Percentiles rank a stretch among this genome's conserved stretches.
phyloP scores from a whole-genome alignment of 2,329 filamentous ascomycete genomes.

The Aspergillus spinulosporus region DNA sequence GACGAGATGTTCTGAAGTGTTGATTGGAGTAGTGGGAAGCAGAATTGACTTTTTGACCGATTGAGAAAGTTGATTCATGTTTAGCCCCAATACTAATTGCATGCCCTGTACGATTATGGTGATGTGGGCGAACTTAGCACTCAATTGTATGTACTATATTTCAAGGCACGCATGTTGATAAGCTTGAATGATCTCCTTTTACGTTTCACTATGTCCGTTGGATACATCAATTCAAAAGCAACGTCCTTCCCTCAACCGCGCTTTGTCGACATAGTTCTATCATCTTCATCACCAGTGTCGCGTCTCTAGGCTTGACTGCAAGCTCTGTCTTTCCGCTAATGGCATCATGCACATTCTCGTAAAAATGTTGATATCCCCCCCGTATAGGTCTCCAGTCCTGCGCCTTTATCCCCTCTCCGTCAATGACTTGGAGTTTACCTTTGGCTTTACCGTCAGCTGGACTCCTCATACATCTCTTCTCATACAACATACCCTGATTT shows the following conservation, averaged over 20 bases:
- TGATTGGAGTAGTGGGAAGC: too few species aligned
- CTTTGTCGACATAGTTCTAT: not conserved
- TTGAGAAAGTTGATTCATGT: too few species aligned
- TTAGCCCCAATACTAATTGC: too few species aligned
- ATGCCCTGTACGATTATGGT: too few species aligned
- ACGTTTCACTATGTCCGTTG: too few species aligned
- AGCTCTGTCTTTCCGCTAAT: not conserved
- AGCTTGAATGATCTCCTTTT: too few species aligned
- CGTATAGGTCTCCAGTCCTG: not conserved
- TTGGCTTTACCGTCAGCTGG: too few species aligned
- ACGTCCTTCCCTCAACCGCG: not conserved
- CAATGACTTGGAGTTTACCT: not conserved
- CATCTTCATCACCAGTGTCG: not conserved
- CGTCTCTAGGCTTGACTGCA: not conserved
- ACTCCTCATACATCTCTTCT: not conserved
- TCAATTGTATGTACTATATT: too few species aligned
- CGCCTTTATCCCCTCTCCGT: not conserved
- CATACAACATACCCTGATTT: not conserved
- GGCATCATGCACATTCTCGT: not conserved
- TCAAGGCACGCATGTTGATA: too few species aligned
- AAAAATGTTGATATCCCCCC: not conserved
- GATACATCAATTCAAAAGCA: not conserved
- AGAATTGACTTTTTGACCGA: too few species aligned
- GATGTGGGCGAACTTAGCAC: too few species aligned
- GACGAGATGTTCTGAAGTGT: constrained; percentile 28